phyloP scores from a whole-genome alignment of 1,284 basidiomycete species.

The Sporisorium scitamineum region DNA sequence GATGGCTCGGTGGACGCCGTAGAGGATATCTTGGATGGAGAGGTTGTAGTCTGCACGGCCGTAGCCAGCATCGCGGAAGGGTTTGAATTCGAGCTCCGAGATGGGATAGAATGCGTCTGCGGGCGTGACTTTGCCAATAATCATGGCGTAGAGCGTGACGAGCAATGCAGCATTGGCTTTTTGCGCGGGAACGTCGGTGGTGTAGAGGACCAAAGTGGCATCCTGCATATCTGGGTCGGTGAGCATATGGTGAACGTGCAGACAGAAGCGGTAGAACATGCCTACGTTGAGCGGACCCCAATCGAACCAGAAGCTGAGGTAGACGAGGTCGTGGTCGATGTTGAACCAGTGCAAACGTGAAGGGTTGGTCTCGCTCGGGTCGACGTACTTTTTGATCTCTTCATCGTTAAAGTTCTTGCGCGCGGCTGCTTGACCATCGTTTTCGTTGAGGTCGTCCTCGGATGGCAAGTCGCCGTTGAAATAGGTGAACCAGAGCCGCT shows the following conservation, averaged over 20 bases:
- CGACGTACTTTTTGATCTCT: conserved; percentile 36
- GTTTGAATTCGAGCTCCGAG: conserved; percentile 78
- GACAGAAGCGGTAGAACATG: conserved; percentile 80
- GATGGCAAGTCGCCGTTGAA: conserved; percentile 38
- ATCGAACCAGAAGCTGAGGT: conserved; percentile 80
- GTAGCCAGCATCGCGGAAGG: conserved; percentile 94
- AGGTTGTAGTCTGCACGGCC: conserved; percentile 92
- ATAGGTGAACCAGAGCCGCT: conserved; percentile 61
- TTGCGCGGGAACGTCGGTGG: conserved; percentile 82
- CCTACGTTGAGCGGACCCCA: conserved; percentile 77
- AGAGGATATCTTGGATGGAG: conserved; percentile 86
- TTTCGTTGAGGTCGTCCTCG: conserved; percentile 45
- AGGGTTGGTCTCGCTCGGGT: conserved; percentile 36
- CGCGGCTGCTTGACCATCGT: conserved; percentile 20
- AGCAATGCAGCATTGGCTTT: conserved; percentile 95
- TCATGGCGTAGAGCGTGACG: conserved; percentile 88
- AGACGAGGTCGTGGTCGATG: conserved; percentile 89
- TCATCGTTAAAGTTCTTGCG: conserved; percentile 29
- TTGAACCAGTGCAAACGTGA: conserved; percentile 62
- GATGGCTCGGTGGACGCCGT: conserved; percentile 95
- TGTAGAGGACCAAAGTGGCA: conserved; percentile 84
- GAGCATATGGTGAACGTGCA: conserved; percentile 75
- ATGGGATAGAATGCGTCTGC: conserved; percentile 91
- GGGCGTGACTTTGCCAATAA: conserved; percentile 89
- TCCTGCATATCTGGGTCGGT: conserved; percentile 72